Percentiles rank a stretch among this genome's conserved stretches.
Conservation (phyloP, 2,329 filamentous ascomycete genomes). For the Neonectria neomacrospora region DNA sequence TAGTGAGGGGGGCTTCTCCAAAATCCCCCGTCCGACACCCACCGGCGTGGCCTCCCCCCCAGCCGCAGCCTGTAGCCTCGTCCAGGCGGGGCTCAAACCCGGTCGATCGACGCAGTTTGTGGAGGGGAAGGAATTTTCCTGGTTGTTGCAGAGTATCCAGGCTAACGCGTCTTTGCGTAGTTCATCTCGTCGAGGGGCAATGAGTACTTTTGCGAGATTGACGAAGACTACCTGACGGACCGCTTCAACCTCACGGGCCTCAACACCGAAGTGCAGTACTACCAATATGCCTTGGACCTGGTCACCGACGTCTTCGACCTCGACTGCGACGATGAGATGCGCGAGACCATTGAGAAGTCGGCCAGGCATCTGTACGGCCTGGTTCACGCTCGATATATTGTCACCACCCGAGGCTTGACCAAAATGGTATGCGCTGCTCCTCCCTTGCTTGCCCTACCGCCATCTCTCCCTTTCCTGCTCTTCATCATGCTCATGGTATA, state of each 20-base stretch:
- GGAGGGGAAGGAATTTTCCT: conserved; percentile 14
- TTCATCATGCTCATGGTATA: not conserved
- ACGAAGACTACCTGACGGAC: conserved; percentile 98
- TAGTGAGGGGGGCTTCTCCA: not conserved
- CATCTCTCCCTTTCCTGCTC: conserved; percentile 2
- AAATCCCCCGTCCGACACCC: conserved; percentile 3
- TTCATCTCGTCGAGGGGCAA: conserved; percentile 98
- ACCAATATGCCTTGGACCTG: conserved; percentile 97
- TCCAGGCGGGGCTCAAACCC: conserved; percentile 25
- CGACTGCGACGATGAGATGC: conserved; percentile 98
- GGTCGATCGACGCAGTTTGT: conserved; percentile 1
- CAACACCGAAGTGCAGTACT: conserved; percentile 98
- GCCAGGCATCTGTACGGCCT: conserved; percentile 95
- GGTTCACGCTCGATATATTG: conserved; percentile 95
- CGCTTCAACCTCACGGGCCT: conserved; percentile 97
- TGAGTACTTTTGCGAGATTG: conserved; percentile 99
- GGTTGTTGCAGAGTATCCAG: not conserved
- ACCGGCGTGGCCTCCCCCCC: conserved; percentile 4
- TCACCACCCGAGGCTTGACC: conserved; percentile 89
- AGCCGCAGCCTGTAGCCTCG: conserved; percentile 3
- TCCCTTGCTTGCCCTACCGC: not conserved
- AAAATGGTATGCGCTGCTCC: conserved; percentile 81
- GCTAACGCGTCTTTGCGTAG: conserved; percentile 59
- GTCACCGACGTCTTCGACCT: conserved; percentile 99
- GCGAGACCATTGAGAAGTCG: conserved; percentile 97